Base-by-base conservation (phyloP, 495 filamentous ascomycete genomes). In the Apiosordaria backusii region DNA sequence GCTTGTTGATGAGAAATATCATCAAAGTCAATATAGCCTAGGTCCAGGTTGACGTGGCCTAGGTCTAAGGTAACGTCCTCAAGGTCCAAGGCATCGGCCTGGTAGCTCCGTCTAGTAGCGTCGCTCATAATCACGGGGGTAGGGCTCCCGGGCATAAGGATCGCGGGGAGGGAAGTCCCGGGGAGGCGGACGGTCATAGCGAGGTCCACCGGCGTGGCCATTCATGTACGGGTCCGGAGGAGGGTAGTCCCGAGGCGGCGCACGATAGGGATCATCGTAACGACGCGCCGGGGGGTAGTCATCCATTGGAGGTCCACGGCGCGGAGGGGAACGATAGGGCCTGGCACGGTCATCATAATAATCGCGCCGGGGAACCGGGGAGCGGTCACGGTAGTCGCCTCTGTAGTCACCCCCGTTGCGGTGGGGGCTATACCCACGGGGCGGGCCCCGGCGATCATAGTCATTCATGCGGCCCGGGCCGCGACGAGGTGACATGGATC, bases 371-470 rank as follows among this genome's bases (percentile, higher is more conserved):
- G 64, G 69, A 27, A 71, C 71, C n/a, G 90, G 89, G 63, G 90
- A 91, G 63, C 93, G 86, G 72, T 95, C 92, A 75, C 93, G 92
- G 78, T 96, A 97, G 66, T 89, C 91, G 64, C 90, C 89, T 7
- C 80, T 75, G 60, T 83, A 81, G 0, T 67, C 78, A 7, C 27
- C 27, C n/a, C 72, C 75, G 13, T 61, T 29, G 65, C 89, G 86
- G 64, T 86, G 82, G 40, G 91, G 91, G 75, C 89, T 93, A 74
- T 94, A 96, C 6, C 87, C 89, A 68, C 91, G 89, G 57, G 90
- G 89, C 21, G 90, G 88, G 26, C 87, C 87, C 75, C 93, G 89
- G 65, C 90, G 86, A 70, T 92, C 86, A 71, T 95, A 90, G 67
- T 90, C 89, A 72, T 89, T 88, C 50, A 84, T 78, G 19, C 89